Evolutionary conservation across 1,284 basidiomycete species (phyloP).

Genomic region (Cutaneotrichosporon sp.): DNA sequence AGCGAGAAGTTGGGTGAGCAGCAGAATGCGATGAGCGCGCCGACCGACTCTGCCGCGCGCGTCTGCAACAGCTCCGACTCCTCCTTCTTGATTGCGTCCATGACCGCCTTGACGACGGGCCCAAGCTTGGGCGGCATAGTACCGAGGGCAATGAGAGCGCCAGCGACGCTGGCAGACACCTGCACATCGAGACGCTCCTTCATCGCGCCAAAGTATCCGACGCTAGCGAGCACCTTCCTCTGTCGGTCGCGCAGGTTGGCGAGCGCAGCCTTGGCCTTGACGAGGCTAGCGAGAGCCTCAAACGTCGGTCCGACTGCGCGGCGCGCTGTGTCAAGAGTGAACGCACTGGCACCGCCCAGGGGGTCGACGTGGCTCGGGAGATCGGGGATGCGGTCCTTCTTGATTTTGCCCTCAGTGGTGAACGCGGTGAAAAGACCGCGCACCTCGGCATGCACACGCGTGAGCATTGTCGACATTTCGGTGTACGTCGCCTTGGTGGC

Average conservation of each 20-base stretch:
- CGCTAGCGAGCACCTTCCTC: conserved; percentile 66
- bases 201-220: conserved; percentile 77
- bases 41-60: conserved; percentile 84
- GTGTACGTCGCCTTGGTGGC: conserved; percentile 82
- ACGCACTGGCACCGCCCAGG: conserved; percentile 63
- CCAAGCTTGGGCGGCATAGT: conserved; percentile 90
- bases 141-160: conserved; percentile 81
- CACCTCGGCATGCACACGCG: conserved; percentile 78
- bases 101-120: conserved; percentile 92
- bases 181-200: conserved; percentile 86
- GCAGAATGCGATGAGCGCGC: conserved; percentile 84
- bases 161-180: conserved; percentile 83
- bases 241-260: conserved; percentile 76
- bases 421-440: conserved; percentile 77
- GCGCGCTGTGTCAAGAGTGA: conserved; percentile 78
- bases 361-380: conserved; percentile 74
- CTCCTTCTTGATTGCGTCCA: conserved; percentile 97
- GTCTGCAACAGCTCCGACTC: conserved; percentile 84
- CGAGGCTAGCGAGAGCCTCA: conserved; percentile 59
- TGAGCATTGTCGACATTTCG: conserved; percentile 83
- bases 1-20: conserved; percentile 63
- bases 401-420: conserved; percentile 78
- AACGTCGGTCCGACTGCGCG: conserved; percentile 70
- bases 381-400: conserved; percentile 72
- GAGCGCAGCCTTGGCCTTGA: conserved; percentile 75